Conservation (phyloP, 1,284 basidiomycete genomes). For the Ustanciosporium gigantosporum region DNA sequence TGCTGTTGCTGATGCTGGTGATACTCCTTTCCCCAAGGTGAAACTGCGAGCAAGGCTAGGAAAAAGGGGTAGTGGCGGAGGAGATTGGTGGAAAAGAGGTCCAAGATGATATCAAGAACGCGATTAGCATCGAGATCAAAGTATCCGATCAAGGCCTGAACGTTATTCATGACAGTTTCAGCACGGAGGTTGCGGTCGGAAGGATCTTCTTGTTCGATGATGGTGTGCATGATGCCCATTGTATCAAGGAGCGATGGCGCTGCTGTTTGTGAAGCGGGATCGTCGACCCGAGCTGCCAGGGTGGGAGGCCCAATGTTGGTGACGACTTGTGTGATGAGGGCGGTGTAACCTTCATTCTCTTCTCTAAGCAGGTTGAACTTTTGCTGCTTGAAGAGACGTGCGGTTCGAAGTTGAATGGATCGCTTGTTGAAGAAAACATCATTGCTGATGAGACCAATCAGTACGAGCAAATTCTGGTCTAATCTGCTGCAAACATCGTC, state of each 20-base stretch:
- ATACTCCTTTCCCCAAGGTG: slow-evolving; percentile 70
- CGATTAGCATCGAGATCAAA: slow-evolving; percentile 95
- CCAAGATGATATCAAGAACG: slow-evolving; percentile 88
- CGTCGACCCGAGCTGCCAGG: slow-evolving; percentile 64
- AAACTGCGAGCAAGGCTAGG: slow-evolving; percentile 78
- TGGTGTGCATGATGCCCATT: slow-evolving; percentile 2
- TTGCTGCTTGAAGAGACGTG: slow-evolving; percentile 81
- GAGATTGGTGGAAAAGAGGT: slow-evolving; percentile 82
- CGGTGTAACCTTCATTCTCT: slow-evolving; percentile 95
- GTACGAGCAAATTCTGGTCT: slow-evolving; percentile 42
- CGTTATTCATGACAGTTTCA: slow-evolving; percentile 51
- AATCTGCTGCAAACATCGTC: slow-evolving; percentile 21
- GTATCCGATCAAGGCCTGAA: slow-evolving; percentile 66
- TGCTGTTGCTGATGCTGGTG: slow-evolving; percentile 1
- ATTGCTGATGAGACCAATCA: slow-evolving; percentile 41
- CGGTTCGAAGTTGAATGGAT: slow-evolving; percentile 53
- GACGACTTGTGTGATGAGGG: slow-evolving; percentile 82
- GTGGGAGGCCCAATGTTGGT: slow-evolving; percentile 74
- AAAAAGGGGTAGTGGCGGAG: slow-evolving; percentile 89
- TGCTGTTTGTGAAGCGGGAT: background rate
- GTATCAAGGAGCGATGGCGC: background rate
- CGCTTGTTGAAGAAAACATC: slow-evolving; percentile 45
- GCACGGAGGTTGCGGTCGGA: slow-evolving; percentile 49
- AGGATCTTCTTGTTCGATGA: slow-evolving; percentile 44
- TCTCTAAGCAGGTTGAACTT: slow-evolving; percentile 97